Evolutionary conservation across 129 eudicot genomes (phyloP), one percentile per base, ranked within the genome.

Genomic region (Silybum marianum): DNA sequence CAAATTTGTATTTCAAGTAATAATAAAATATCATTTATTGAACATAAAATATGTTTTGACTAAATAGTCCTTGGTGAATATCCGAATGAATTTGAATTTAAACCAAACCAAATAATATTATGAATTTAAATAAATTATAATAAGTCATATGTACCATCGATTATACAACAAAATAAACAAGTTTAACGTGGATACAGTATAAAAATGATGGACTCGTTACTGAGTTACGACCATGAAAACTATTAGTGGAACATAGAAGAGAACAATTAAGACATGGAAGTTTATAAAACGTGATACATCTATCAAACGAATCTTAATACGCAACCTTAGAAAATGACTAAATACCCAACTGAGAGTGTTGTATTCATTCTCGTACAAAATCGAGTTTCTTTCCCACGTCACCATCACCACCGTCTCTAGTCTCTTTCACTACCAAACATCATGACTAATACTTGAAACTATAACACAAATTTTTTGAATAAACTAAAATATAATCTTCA

Each of bases 321-420:
- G 81, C 68, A 63, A 77, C 10, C 24, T 23, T 62, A 32, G 80
- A 76, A 60, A 62, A 62, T 32, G 34, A 76, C 80, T 62, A 14
- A 16, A 77, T 21, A 65, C 23, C 63, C 24, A 16, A 77, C 38
- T 8, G 10, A 65, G 58, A 6, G 60, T 13, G 25, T 65, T 65
- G 40, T 19, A 66, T 75, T 22, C 40, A 38, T 9, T 63, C 40
- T 65, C 19, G 19, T 21, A 38, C 10, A 44, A 65, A 39, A 77
- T 77, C 18, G 72, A 62, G 32, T 76, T 76, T 63, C 72, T 63
- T 63, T 2, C 14, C 28, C 6, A 11, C 13, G 63, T 12, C 81
- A 30, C 38, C 16, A 77, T 66, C 69, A 58, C 71, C 69, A 9
- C 28, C 14, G 14, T 21, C 32, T 24, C 66, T 58, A 58, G 66